Evolutionary conservation across 371 early-diverging fungal species (phyloP).

Genomic region (Rhizopus microsporus): DNA sequence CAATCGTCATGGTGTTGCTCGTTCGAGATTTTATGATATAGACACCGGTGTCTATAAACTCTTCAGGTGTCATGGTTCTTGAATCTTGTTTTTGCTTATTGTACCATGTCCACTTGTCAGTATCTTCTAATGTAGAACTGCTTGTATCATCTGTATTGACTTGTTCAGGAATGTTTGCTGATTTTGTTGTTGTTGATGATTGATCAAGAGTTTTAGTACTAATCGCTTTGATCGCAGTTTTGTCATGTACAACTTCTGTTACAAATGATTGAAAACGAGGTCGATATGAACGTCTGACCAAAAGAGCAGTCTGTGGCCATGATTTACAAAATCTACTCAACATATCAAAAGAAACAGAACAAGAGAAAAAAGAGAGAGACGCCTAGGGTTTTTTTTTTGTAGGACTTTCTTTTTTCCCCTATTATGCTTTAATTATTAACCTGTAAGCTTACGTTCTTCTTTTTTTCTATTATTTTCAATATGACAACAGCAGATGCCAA

Average conservation of each 20-base stretch:
- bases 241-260: not conserved
- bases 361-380: not conserved
- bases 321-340: not conserved
- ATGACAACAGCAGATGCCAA: constrained; percentile 8
- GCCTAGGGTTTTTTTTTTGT: not conserved
- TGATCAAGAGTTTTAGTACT: not conserved
- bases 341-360: not conserved
- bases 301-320: not conserved
- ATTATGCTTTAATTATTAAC: not conserved
- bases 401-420: not conserved
- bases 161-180: not conserved
- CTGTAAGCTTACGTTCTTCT: not conserved
- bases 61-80: not conserved
- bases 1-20: not conserved
- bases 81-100: not conserved
- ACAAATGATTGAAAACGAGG: not conserved
- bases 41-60: not conserved
- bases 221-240: not conserved
- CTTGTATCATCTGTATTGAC: not conserved
- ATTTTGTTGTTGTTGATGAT: not conserved
- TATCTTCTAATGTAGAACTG: not conserved
- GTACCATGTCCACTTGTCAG: not conserved
- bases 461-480: not conserved
- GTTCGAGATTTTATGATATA: not conserved
- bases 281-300: not conserved